Evolutionary conservation across 2,329 filamentous ascomycete species (phyloP).

Genomic region (Diaporthe aspalathi): DNA sequence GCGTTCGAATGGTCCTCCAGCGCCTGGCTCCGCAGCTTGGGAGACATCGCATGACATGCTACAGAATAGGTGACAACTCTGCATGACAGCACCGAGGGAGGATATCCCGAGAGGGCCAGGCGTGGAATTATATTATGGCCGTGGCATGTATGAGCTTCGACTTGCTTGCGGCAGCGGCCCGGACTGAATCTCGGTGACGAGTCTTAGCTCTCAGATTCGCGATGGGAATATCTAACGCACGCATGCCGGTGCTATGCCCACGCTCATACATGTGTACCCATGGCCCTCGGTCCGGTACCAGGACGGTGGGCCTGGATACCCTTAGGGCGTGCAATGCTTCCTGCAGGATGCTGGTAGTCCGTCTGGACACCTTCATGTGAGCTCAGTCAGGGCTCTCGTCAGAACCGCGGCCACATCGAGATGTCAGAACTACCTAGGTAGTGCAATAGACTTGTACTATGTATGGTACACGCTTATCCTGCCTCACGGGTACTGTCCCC

Average conservation of each 20-base stretch:
- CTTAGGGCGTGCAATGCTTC: neutral
- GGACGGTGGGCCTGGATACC: neutral
- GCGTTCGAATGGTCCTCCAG: neutral
- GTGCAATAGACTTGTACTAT: no score
- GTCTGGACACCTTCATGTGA: neutral
- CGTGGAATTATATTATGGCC: neutral
- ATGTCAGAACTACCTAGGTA: neutral
- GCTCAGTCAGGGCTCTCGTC: neutral
- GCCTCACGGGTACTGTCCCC: neutral
- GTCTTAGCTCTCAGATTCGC: conserved; percentile 27
- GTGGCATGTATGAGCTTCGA: neutral
- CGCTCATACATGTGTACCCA: neutral
- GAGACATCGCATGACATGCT: neutral
- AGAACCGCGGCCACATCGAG: neutral
- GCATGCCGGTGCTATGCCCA: neutral
- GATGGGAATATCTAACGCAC: conserved; percentile 8
- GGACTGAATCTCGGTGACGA: conserved; percentile 13
- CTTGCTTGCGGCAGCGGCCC: neutral
- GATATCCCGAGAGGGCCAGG: neutral
- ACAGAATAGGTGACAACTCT: neutral
- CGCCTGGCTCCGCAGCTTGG: no score
- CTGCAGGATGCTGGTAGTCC: neutral
- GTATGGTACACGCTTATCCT: neutral
- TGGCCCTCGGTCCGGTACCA: conserved; percentile 1
- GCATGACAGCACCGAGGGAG: neutral